Evolutionary conservation across 2,329 filamentous ascomycete genomes (phyloP).

Genomic region (Torrubiella hemipterigena): DNA sequence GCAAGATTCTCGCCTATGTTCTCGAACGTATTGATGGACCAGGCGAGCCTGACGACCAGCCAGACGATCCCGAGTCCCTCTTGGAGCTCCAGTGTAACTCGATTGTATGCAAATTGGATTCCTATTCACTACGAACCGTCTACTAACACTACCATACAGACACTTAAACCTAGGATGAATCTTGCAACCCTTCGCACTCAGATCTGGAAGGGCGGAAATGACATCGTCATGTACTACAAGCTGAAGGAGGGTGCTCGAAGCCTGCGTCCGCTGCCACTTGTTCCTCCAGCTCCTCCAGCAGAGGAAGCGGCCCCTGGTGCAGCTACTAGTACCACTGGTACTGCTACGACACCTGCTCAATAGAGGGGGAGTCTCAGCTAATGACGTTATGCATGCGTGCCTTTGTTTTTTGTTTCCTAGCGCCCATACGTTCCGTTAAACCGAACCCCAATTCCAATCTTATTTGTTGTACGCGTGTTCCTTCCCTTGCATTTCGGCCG

Average conservation of each 20-base stretch:
- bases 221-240: constrained; percentile 85
- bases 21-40: constrained; percentile 78
- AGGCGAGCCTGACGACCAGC: constrained; percentile 43
- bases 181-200: constrained; percentile 87
- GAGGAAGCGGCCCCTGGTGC: too few relatives aligned
- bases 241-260: constrained; percentile 75
- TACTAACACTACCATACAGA: constrained; percentile 20
- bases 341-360: too few relatives aligned
- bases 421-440: too few relatives aligned
- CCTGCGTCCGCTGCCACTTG: too few relatives aligned
- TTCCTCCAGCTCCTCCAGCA: too few relatives aligned
- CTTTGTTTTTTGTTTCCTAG: too few relatives aligned
- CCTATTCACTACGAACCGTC: not conserved
- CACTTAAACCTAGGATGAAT: constrained; percentile 73
- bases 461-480: too few relatives aligned
- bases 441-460: too few relatives aligned
- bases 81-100: constrained; percentile 91
- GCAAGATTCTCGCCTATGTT: constrained; percentile 87
- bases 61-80: constrained; percentile 77
- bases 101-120: constrained; percentile 42
- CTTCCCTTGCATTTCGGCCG: too few relatives aligned
- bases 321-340: too few relatives aligned
- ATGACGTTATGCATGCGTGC: too few relatives aligned
- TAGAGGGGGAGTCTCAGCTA: too few relatives aligned
- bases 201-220: constrained; percentile 89